Evolutionary conservation across 2,329 filamentous ascomycete species (phyloP), one percentile per base, ranked within the genome.

Genomic region (Clarireedia sp.): DNA sequence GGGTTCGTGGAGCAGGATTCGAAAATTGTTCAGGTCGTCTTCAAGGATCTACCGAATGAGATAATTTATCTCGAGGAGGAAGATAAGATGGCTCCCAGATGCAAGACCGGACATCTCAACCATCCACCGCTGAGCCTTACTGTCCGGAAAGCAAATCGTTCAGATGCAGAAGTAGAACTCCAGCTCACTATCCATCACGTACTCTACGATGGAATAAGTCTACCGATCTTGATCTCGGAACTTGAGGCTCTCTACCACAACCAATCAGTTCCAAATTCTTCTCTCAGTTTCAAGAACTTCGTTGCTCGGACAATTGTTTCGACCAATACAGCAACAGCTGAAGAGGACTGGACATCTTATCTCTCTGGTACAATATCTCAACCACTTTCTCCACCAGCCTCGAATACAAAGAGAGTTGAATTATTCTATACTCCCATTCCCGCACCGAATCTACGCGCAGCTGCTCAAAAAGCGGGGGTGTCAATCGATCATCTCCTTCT

Each of bases 201-300:
- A 0, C 75, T 96, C 0, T 97, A 96, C 66, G 92, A 96, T 68
- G 90, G 85, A 5, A 77, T 95, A 57, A 94, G 88, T 63, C 73
- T 96, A 4, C 80, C 84, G 0, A 67, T 77, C 0, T 71, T 95
- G 5, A 72, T 90, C 21, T 66, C 76, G 14, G 70, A 78, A 41
- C 70, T 86, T 12, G 69, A 76, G 58, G 59, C 64, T 74, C 37
- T 83, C 68, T 71, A 71, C 63, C 40, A 65, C 62, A 48, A 59
- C 14, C 10, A 57, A 9, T n/a, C 33, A 23, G 2, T 59, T 10
- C n/a, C 58, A n/a, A 14, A 40, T 1, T 29, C 56, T 9, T 17
- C 59, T 16, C 21, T 55, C 21, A 47, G 59, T 21, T 56, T 65
- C 47, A 63, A 63, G 16, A 51, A 63, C 2, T 69, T 69, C n/a